Base-by-base conservation (phyloP, 495 filamentous ascomycete species). In the Articulospora tetracladia region DNA sequence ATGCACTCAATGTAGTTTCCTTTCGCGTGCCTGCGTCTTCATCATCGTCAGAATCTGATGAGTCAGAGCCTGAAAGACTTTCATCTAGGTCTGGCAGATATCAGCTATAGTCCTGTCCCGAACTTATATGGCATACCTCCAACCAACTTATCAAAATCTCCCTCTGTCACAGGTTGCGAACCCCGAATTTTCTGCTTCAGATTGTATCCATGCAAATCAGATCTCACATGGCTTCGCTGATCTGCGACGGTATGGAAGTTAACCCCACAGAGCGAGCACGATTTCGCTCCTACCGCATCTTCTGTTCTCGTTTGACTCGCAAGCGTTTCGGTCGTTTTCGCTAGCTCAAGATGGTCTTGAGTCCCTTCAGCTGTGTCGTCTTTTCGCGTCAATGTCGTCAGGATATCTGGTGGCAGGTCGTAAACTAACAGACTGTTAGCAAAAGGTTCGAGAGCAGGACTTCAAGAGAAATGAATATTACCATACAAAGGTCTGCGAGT, bases 121-220 rank as follows among this genome's bases (percentile, higher is more conserved):
- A 61, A n/a, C 17, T 24, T 20, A 20, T 28, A 17, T 10, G 15
- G n/a, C 46, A 39, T 66, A 69, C 73, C 71, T 19, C 85, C 91
- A 12, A 97, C 76, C 13, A 97, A 81, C 68, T 86, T 89, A 65
- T 90, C 88, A 57, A 98, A 98, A 47, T 96, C 88, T 12, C 66
- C 64, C 58, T 98, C 94, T 12, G 83, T 80, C 1, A 97, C 86
- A 0, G 85, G 75, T 12, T 76, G 77, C 48, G 76, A 79, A 0
- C 89, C 90, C 55, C 86, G 80, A 32, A 96, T 72, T 74, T 90
- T 93, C 68, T 90, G 91, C 71, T 96, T 97, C 51, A 97, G 70
- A 69, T 98, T 98, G 72, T 97, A 98, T 56, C 87, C 81, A 72
- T 98, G 94, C 49, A 93, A 79, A 70, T 98, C 94, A n/a, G 93